These are phyloP conservation scores for Cytospora piceicola DNA, from an alignment of 2,329 filamentous ascomycete species.

Conservation along the genomic window DNA sequence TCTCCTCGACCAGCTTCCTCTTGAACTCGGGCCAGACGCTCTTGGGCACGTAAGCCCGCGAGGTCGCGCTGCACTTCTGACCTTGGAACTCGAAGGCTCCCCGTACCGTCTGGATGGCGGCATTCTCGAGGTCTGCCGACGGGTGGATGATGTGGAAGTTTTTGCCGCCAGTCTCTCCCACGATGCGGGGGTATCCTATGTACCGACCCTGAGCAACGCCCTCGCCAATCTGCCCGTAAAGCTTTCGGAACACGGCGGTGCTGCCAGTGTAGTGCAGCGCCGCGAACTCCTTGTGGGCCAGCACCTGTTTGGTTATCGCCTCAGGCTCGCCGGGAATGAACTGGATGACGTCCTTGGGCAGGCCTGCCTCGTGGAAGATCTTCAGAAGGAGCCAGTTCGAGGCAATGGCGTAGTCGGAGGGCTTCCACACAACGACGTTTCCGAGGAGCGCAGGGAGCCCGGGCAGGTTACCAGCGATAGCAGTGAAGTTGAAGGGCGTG, in stretches of 20 bases:
- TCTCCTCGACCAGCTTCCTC: conserved; percentile 43
- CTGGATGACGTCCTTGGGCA: conserved; percentile 88
- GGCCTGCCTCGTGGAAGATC: conserved; percentile 87
- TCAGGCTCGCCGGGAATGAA: conserved; percentile 89
- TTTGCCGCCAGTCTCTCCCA: conserved; percentile 58
- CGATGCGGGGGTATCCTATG: conserved; percentile 66
- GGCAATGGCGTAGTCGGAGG: conserved; percentile 85
- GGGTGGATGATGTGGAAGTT: conserved; percentile 56
- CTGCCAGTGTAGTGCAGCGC: conserved; percentile 95
- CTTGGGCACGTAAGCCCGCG: conserved; percentile 59
- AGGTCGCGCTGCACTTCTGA: conserved; percentile 56
- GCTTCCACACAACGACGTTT: conserved; percentile 97
- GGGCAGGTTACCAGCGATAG: conserved; percentile 86
- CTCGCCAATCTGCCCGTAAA: conserved; percentile 84
- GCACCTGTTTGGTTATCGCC: conserved; percentile 76
- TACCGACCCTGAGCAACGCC: conserved; percentile 84
- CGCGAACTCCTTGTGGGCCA: conserved; percentile 79
- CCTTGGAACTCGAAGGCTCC: conserved; percentile 56
- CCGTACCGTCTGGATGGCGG: conserved; percentile 51
- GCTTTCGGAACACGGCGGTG: conserved; percentile 84
- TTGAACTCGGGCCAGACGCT: conserved; percentile 47
- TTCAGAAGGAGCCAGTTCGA: conserved; percentile 90
- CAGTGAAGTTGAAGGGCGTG: conserved; percentile 96
- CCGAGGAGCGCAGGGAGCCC: conserved; percentile 85
- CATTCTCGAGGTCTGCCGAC: conserved; percentile 51